Percentiles rank a stretch among this genome's conserved stretches.
Conservation (phyloP, 805 yeast species). For the Pichia scutulata region DNA sequence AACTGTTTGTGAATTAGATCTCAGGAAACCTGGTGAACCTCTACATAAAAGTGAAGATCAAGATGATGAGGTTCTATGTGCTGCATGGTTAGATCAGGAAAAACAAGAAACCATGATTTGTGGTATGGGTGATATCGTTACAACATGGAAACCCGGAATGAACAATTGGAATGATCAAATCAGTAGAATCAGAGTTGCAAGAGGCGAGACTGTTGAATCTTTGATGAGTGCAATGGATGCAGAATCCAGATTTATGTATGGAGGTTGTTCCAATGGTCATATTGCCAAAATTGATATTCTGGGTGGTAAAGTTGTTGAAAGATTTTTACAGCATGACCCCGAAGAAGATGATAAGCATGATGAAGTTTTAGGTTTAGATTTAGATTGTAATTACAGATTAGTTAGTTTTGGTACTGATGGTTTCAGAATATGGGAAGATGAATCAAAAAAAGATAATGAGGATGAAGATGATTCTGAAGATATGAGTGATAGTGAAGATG, state of each 20-base stretch:
- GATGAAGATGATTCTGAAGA: slow-evolving; percentile 23
- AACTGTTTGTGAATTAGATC: slow-evolving; percentile 69
- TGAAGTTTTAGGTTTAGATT: slow-evolving; percentile 69
- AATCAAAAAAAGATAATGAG: slow-evolving; percentile 18
- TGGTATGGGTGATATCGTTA: slow-evolving; percentile 82
- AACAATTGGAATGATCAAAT: slow-evolving; percentile 73
- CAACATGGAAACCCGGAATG: slow-evolving; percentile 73
- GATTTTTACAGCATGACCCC: slow-evolving; percentile 53
- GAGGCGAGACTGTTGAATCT: slow-evolving; percentile 61
- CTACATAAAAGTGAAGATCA: slow-evolving; percentile 74
- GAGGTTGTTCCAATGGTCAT: slow-evolving; percentile 73
- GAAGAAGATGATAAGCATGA: slow-evolving; percentile 70
- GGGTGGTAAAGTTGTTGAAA: slow-evolving; percentile 54
- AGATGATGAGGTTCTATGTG: slow-evolving; percentile 83
- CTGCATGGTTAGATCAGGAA: slow-evolving; percentile 57
- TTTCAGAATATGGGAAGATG: slow-evolving; percentile 64
- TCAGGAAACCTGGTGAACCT: slow-evolving; percentile 51
- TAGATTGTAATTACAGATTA: slow-evolving; percentile 74
- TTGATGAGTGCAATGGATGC: slow-evolving; percentile 49
- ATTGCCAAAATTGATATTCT: slow-evolving; percentile 61
- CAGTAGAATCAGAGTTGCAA: slow-evolving; percentile 60
- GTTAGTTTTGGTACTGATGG: slow-evolving; percentile 80
- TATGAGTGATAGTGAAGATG: slow-evolving; percentile 11
- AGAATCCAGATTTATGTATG: slow-evolving; percentile 55
- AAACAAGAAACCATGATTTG: slow-evolving; percentile 48